Base-by-base conservation (phyloP, 257 asterid genomes). In the Handroanthus guayacan region DNA sequence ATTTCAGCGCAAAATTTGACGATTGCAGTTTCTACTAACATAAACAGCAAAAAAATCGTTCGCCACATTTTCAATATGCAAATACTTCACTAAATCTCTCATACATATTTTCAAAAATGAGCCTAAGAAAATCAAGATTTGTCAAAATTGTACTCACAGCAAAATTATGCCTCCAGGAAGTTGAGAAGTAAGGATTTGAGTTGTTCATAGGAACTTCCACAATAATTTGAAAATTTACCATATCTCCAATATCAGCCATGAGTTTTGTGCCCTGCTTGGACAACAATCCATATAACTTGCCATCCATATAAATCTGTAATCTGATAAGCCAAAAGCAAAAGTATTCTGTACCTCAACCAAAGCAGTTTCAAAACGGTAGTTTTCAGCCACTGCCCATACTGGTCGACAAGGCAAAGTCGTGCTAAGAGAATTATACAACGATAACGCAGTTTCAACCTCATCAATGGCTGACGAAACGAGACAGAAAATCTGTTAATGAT, bases 371-470 rank as follows among this genome's bases (percentile, higher is more conserved):
- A 90, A 88, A 60, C 94, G 94, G 75, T 79, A 88, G 79, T 90
- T 90, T 71, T 90, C 96, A 68, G 96, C 96, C 43, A 90, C 84
- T 39, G 87, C 96, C 96, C 96, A 90, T 62, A 90, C 78, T 37
- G 92, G 92, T 68, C 14, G 74, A 62, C 55, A 66, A 70, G 90
- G 83, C 76, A 71, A 76, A 62, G 61, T 44, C 76, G 80, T 25
- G 47, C 75, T 36, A 9, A 88, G 76, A 79, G 96, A 85, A 68
- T 74, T 88, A 78, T 88, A 90, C 66, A 67, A 64, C 44, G 87
- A 62, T 44, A 88, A 62, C 63, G 92, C 96, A 67, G 76, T 69
- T 81, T 88, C 90, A 36, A 81, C 82, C 88, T 88, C 91, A 51
- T 69, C 62, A 31, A 80, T 51, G 72, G 89, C 96, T 88, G 85